Conservation (phyloP, 805 yeast genomes). For the Cyberlindnera petersonii region DNA sequence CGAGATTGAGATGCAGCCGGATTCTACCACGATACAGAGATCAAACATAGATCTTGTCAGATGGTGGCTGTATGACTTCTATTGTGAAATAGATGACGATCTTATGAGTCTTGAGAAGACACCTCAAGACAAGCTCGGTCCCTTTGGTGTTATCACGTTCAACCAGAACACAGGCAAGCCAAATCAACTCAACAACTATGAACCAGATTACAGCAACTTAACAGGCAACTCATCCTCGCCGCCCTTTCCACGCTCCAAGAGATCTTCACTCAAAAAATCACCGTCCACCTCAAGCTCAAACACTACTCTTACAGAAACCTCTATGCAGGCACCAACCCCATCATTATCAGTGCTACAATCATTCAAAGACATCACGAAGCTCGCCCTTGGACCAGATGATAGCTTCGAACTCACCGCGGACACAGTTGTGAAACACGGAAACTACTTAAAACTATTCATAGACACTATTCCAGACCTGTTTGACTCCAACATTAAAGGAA, state of each 20-base stretch:
- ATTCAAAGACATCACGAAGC: slow-evolving; percentile 6
- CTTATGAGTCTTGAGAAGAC: slow-evolving; percentile 39
- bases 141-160: slow-evolving; percentile 16
- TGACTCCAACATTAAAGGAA: slow-evolving; percentile 6
- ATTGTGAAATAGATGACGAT: slow-evolving; percentile 76
- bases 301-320: background rate
- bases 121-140: slow-evolving; percentile 11
- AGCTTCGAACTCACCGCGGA: slow-evolving; percentile 4
- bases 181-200: no score
- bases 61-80: slow-evolving; percentile 36
- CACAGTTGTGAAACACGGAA: slow-evolving; percentile 9
- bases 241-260: no score
- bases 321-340: background rate
- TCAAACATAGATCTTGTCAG: slow-evolving; percentile 54
- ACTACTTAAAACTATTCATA: slow-evolving; percentile 6
- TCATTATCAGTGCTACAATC: slow-evolving; percentile 1
- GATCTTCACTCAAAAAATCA: background rate
- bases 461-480: slow-evolving; percentile 10
- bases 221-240: no score
- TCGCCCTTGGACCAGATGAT: background rate
- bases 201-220: no score
- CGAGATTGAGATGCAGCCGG: slow-evolving; percentile 9
- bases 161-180: background rate
- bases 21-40: slow-evolving; percentile 40
- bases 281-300: background rate